Base-by-base conservation (phyloP, 83 land plant species). In the Diphasiastrum complanatum region DNA sequence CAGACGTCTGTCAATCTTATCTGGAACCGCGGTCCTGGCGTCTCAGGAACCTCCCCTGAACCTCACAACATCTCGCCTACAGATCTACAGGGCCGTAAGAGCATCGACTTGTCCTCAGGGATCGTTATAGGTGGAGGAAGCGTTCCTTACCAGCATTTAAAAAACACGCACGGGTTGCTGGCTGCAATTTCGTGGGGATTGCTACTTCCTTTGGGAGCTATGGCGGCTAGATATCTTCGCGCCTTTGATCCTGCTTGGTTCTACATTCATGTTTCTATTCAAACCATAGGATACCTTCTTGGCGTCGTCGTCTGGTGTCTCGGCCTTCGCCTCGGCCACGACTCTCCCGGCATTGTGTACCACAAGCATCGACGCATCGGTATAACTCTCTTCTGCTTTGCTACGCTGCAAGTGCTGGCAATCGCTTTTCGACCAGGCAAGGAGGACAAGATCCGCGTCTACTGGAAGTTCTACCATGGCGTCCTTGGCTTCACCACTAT, bases 381-480 rank as follows among this genome's bases (percentile, higher is more conserved):
- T 35, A 82, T 75, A 23, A 34, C 74, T 46, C 63, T 82, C 52
- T 78, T 79, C 59, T 26, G 18, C 27, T 67, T 79, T 0, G 85
- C 70, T 32, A 74, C 82, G 0, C 69, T 82, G 14, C 82, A 82
- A 79, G 83, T 79, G 63, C 1, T 76, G 43, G 84, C 81, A 24
- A 23, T 78, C 56, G 61, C 75, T 45, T 65, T 81, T 33, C 76
- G 85, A 52, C 88, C 88, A 4, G 73, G 74, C 59, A 75, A 73
- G 70, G 82, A 81, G 23, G 78, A 84, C 74, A 81, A 75, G 67
- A 64, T 50, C 64, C 65, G 88, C 33, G 23, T 75, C 29, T 81
- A 78, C 75, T 84, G 88, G 88, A 78, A 84, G 43, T 29, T 78
- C 41, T 84, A 84, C 69, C 88, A 84, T 63, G 85, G 73, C 55